Evolutionary conservation across 2,329 filamentous ascomycete species (phyloP), one percentile per base, ranked within the genome.

Genomic region (Fusarium sp.): DNA sequence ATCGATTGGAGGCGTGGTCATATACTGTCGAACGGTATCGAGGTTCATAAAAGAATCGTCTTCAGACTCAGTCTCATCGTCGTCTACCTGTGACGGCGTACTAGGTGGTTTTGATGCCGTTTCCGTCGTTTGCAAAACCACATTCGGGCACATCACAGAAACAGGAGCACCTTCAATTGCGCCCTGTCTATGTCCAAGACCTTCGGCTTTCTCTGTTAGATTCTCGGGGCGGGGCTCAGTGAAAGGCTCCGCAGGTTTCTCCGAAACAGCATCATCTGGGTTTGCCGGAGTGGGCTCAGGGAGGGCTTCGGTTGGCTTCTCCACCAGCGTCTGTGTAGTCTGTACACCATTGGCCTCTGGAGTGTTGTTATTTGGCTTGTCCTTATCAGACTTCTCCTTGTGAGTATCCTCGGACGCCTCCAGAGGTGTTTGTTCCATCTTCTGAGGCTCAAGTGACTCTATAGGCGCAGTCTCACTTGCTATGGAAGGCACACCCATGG

Each of bases 1-100:
- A 17, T 90, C 87, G 17, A 88, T 72, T 4, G 88, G 88, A 5
- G 89, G 89, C 4, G 89, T 91, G 28, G 81, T 80, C 80, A 88
- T 87, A 64, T 84, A 87, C 60, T 86, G 84, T 17, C 88, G 85
- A 35, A 88, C 84, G 11, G 83, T 82, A 45, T 87, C 85, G 32
- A 87, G 79, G n/a, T 84, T 84, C 69, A 86, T 82, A 42, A 83
- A 84, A n/a, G 87, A 84, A 42, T 87, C 83, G 47, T 87, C 87
- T 56, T 90, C 88, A 13, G 87, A 85, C 69, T 90, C 87, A 6
- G 87, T 89, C 54, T 87, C 86, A 57, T 89, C 83, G 38, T 87
- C 87, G 56, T 87, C 86, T 36, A 84, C 82, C 45, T 85, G 86
- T 8, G 87, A 88, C 8, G 87, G 86, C 13, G 84, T 88, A 66